Conservation (phyloP, 331 rosid genomes). For the Stylosanthes scabra region DNA sequence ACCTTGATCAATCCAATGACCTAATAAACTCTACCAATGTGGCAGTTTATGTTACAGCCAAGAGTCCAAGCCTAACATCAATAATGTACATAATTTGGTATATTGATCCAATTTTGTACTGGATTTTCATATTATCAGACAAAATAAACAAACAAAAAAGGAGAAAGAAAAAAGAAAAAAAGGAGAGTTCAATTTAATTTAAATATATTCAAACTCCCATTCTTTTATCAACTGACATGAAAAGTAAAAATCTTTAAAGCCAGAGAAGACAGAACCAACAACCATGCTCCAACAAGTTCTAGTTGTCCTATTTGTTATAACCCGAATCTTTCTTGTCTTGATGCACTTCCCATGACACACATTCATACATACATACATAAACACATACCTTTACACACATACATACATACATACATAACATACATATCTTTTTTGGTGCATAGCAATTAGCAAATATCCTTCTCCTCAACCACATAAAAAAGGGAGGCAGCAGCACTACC, state of each 20-base stretch:
- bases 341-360: not conserved
- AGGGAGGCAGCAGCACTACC: conserved; percentile 34
- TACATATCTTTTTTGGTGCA: not conserved
- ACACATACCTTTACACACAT: not conserved
- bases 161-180: too few relatives aligned
- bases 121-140: too few relatives aligned
- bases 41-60: too few relatives aligned
- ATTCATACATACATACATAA: too few relatives aligned
- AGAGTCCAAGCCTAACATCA: too few relatives aligned
- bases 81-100: too few relatives aligned
- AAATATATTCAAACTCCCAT: conserved; percentile 8
- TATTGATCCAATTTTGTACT: too few relatives aligned
- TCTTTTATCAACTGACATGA: conserved; percentile 2
- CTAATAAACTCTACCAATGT: too few relatives aligned
- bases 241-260: conserved; percentile 10
- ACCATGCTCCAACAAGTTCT: conserved; percentile 11
- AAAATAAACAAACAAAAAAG: too few relatives aligned
- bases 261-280: not conserved
- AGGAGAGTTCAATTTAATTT: too few relatives aligned
- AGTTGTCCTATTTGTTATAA: not conserved
- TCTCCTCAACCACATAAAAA: conserved; percentile 24
- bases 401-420: not conserved
- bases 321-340: not conserved
- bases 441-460: conserved; percentile 1
- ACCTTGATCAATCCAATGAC: too few relatives aligned